Base-by-base conservation (phyloP, 2,329 filamentous ascomycete genomes). In the Penicillium fuscoglaucum region DNA sequence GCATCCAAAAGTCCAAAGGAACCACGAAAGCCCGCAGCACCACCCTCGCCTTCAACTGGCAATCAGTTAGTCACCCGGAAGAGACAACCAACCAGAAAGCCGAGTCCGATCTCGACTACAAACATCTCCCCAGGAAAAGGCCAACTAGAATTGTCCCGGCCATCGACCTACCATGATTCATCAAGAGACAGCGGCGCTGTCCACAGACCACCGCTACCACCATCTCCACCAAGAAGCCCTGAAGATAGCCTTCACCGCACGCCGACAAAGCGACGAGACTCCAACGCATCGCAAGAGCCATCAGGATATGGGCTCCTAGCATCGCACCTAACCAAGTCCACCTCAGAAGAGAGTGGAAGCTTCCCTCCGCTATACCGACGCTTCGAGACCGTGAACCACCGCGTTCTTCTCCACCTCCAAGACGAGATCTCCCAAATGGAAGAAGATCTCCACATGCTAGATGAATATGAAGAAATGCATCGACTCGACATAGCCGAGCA, bases 381-480 rank as follows among this genome's bases (percentile, higher is more conserved):
- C 57, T 97, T 97, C 68, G 88, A 90, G 70, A 83, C 85, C 12
- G 78, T 96, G 19, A 93, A 95, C 67, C 91, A 96, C 71, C 87
- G 93, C 3, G 78, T 96, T 3, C 78, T 97, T 3, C 80, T 96
- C 0, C 87, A 95, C 61, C 80, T 96, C 17, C 93, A 96, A 73
- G 91, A 96, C 69, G 91, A 96, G 72, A 84, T 96, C 19, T 81
- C 82, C 31, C 89, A 93, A 66, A 79, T 96, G 39, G 92, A 96
- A 74, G 87, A 91, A 67, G 86, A 93, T 57, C 82, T 97, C 1
- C 83, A 85, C 19, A 79, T 81, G 0, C 75, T 95, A 1, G 93
- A 96, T 56, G 81, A 84, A 61, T 78, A 79, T 43, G 80, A 84
- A 51, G 72, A 73, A 58, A 74, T 74, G 61, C 72, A 75, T 52